phyloP scores from a whole-genome alignment of 768 basidiomycete species.

The Tulasnella sp. region DNA sequence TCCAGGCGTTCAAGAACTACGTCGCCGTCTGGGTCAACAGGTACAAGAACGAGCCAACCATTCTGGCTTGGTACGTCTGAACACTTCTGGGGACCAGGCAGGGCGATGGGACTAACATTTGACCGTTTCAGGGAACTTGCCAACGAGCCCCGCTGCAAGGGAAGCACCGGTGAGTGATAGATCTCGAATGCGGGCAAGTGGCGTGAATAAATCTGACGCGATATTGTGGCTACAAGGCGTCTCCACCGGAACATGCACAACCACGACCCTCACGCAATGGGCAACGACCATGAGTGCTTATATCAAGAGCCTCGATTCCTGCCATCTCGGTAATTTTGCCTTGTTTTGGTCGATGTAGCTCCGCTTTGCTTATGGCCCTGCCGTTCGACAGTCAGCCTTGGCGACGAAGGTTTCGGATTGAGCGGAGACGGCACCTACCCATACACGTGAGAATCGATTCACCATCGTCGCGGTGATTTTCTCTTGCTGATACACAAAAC shows the following conservation, averaged over 20 bases:
- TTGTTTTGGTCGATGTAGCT: too few relatives aligned
- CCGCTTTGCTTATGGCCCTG: not conserved
- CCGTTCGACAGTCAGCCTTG: constrained; percentile 44
- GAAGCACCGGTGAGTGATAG: constrained; percentile 23
- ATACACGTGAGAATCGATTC: constrained; percentile 48
- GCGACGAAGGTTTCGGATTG: constrained; percentile 62
- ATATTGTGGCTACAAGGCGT: constrained; percentile 33
- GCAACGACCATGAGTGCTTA: constrained; percentile 53
- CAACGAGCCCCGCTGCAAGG: constrained; percentile 41
- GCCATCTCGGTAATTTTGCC: constrained; percentile 46
- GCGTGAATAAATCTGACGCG: not conserved
- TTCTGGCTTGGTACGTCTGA: constrained; percentile 23
- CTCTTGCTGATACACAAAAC: not conserved
- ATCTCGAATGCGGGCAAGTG: not conserved
- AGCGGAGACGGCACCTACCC: constrained; percentile 49
- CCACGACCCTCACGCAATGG: constrained; percentile 55
- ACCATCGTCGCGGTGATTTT: not conserved
- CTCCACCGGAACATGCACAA: constrained; percentile 48
- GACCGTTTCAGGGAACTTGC: constrained; percentile 51
- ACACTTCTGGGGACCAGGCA: not conserved
- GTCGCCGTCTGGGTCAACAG: constrained; percentile 49
- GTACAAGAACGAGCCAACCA: constrained; percentile 52
- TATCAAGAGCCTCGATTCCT: constrained; percentile 60
- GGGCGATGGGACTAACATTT: not conserved
- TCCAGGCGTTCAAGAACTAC: constrained; percentile 51